Conservation (phyloP, 202 grass and related monocot species). For the Panicum virgatum region DNA sequence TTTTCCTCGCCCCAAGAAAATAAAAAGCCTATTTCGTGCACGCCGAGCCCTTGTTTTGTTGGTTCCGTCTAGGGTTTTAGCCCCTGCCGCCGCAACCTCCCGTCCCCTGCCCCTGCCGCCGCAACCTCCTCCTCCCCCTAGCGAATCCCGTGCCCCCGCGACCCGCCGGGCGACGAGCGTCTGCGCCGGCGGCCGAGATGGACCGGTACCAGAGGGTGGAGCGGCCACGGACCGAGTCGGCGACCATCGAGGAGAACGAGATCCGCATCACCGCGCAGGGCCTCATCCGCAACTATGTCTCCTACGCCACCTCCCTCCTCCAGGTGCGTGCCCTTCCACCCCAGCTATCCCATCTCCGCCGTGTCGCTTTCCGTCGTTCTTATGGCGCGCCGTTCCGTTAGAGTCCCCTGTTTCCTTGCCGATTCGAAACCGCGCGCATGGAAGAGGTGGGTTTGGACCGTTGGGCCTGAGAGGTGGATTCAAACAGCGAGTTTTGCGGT, state of each 20-base stretch:
- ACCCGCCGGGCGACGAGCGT: conserved; percentile 33
- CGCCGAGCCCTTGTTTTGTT: conserved; percentile 37
- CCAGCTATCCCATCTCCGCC: background rate
- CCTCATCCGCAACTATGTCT: conserved; percentile 95
- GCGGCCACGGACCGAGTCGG: conserved; percentile 74
- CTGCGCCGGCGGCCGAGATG: conserved; percentile 49
- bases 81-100: conserved; percentile 5
- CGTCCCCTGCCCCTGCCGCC: conserved; percentile 13
- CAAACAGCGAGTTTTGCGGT: background rate
- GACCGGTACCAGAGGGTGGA: conserved; percentile 95
- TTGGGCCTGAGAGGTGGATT: background rate
- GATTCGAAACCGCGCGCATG: conserved; percentile 16
- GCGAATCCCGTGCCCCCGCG: conserved; percentile 20
- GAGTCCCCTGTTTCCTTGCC: background rate
- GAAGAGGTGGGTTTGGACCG: background rate
- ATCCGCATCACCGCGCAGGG: conserved; percentile 95
- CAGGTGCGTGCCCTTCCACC: conserved; percentile 47
- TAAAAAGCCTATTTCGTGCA: conserved; percentile 41
- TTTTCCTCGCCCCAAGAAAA: conserved; percentile 15
- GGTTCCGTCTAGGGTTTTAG: conserved; percentile 79
- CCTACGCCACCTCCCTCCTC: conserved; percentile 83
- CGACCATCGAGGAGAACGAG: conserved; percentile 92
- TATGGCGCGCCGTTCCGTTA: background rate
- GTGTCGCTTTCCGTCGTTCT: background rate
- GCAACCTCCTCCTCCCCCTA: conserved; percentile 1